Percentiles rank a stretch among this genome's conserved stretches.
phyloP scores from a whole-genome alignment of 140 eudicot species.

The Erigeron philadelphicus region DNA sequence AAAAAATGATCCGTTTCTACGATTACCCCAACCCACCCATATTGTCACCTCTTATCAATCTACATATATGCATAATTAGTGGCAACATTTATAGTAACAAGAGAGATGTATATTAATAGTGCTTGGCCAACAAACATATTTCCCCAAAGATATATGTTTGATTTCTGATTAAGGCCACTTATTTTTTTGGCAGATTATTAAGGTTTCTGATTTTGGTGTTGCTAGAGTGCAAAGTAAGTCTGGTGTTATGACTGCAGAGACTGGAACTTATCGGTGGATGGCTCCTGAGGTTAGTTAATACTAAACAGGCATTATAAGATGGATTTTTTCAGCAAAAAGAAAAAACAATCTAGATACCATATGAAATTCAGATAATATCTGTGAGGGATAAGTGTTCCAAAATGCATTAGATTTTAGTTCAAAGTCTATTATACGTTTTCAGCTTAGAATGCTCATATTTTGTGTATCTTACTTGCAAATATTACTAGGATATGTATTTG shows the following conservation, averaged over 20 bases:
- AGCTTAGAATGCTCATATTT: no score
- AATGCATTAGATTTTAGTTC: not conserved
- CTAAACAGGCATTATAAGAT: not conserved
- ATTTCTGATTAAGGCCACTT: slow-evolving; percentile 1
- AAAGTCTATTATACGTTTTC: no score
- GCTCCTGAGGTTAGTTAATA: slow-evolving; percentile 75
- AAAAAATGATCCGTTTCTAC: no score
- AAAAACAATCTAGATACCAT: not conserved
- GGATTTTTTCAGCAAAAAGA: not conserved
- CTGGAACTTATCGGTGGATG: slow-evolving; percentile 99
- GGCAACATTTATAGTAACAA: not conserved
- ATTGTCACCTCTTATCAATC: not conserved
- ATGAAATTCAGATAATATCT: not conserved
- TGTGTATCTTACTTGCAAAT: no score
- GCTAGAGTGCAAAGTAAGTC: slow-evolving; percentile 77
- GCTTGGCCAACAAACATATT: slow-evolving; percentile 5
- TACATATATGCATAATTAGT: no score
- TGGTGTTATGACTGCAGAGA: slow-evolving; percentile 95
- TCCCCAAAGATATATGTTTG: slow-evolving; percentile 6
- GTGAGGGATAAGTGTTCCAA: not conserved
- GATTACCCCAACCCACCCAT: not conserved
- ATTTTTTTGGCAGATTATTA: slow-evolving; percentile 55
- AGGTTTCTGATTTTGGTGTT: slow-evolving; percentile 93
- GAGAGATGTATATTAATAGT: not conserved
- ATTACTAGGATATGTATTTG: no score